Percentiles rank a stretch among this genome's conserved stretches.
Conservation (phyloP, 2,329 filamentous ascomycete genomes). For the Colletotrichum noveboracense region DNA sequence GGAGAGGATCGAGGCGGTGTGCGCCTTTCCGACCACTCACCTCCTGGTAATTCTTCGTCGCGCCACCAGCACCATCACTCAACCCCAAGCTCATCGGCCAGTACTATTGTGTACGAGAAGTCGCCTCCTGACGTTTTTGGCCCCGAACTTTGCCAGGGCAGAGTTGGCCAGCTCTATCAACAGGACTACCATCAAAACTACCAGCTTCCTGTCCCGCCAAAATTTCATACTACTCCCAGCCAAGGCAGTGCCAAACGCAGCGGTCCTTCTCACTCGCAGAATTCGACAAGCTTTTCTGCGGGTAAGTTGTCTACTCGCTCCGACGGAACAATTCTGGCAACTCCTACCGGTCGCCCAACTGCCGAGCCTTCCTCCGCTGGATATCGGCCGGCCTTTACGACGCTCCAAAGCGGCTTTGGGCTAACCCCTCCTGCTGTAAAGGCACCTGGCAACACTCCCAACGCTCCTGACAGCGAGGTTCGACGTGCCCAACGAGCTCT, state of each 20-base stretch:
- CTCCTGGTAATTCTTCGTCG: not conserved
- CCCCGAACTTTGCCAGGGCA: not conserved
- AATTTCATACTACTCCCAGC: not conserved
- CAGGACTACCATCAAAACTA: not conserved
- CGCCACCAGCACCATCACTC: not conserved
- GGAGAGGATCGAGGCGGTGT: constrained; percentile 2
- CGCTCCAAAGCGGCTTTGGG: not conserved
- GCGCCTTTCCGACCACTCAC: constrained; percentile 13
- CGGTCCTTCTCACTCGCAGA: not conserved
- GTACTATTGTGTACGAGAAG: not conserved
- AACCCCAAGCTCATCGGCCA: not conserved
- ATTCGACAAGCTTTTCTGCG: not conserved
- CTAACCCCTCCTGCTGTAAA: not conserved
- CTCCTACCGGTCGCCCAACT: not conserved
- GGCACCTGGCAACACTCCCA: not conserved
- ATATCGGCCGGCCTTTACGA: not conserved
- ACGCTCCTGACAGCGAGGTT: not conserved
- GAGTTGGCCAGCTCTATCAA: not conserved
- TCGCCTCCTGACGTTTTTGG: constrained; percentile 13
- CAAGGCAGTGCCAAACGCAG: not conserved
- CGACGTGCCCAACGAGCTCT: not conserved
- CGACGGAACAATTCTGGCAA: not conserved
- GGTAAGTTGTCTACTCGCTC: not conserved
- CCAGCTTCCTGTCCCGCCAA: constrained; percentile 5
- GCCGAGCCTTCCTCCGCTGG: not conserved